These are phyloP conservation scores for Phialemonium atrogriseum DNA, from an alignment of 2,329 filamentous ascomycete species.

Conservation along the genomic window DNA sequence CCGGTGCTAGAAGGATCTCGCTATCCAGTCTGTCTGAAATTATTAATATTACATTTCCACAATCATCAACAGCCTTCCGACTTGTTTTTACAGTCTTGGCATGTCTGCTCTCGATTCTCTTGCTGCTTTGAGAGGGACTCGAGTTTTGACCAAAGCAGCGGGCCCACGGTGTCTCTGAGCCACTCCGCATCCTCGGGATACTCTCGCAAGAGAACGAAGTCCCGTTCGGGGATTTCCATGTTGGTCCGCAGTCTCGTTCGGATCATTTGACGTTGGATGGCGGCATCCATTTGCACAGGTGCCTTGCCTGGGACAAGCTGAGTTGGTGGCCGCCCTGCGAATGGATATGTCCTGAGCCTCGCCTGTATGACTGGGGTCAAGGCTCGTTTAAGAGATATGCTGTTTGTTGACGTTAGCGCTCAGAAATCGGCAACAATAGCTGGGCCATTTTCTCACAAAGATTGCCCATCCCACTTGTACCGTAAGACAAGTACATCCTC, in stretches of 20 bases:
- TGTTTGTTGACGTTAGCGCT: not conserved
- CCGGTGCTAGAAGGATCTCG: no score
- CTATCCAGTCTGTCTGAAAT: no score
- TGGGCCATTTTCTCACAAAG: not conserved
- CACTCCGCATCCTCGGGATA: not conserved
- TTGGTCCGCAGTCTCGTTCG: not conserved
- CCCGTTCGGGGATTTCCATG: not conserved
- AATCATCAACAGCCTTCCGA: no score
- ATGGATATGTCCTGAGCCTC: not conserved
- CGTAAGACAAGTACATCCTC: constrained; percentile 10
- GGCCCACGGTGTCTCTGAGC: no score
- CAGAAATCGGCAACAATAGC: not conserved
- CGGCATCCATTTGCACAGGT: no score
- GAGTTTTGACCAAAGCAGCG: no score
- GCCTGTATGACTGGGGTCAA: not conserved
- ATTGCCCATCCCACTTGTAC: constrained; percentile 12
- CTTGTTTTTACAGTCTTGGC: no score
- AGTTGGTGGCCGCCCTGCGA: not conserved
- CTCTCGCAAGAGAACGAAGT: not conserved
- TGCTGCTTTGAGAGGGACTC: no score
- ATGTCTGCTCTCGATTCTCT: no score
- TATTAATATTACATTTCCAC: no score
- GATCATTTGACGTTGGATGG: not conserved
- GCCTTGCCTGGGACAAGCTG: no score
- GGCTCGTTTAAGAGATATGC: not conserved